Evolutionary conservation across 768 basidiomycete genomes (phyloP).

Genomic region (Kwoniella dejecticola): DNA sequence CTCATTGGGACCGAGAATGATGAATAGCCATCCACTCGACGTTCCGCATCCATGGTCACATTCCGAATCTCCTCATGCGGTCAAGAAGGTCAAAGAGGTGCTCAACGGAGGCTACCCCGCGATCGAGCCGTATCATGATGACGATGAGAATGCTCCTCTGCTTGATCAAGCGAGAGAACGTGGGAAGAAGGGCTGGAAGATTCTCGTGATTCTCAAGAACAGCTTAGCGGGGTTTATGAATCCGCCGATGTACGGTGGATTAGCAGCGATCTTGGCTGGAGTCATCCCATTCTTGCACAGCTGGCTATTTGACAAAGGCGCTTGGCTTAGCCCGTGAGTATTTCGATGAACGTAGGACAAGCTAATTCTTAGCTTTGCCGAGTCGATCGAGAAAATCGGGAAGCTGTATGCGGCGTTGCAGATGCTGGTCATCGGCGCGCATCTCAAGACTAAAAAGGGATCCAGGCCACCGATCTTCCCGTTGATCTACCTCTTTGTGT

Average conservation of each 20-base stretch:
- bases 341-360: not conserved
- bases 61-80: constrained; percentile 33
- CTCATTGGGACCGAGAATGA: constrained; percentile 45
- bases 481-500: constrained; percentile 46
- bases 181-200: constrained; percentile 20
- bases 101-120: constrained; percentile 31
- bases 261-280: constrained; percentile 46
- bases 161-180: constrained; percentile 33
- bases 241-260: constrained; percentile 52
- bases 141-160: constrained; percentile 39
- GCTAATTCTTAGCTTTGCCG: constrained; percentile 26
- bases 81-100: constrained; percentile 21
- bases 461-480: constrained; percentile 35
- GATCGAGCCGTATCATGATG: constrained; percentile 34
- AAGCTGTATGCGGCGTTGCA: constrained; percentile 51
- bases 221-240: constrained; percentile 40
- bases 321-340: constrained; percentile 41
- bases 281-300: constrained; percentile 42
- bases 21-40: constrained; percentile 21
- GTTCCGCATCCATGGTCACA: constrained; percentile 24
- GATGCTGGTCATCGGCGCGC: constrained; percentile 52
- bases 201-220: constrained; percentile 8
- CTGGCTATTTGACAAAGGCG: constrained; percentile 42
- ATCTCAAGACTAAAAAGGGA: constrained; percentile 42
- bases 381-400: constrained; percentile 44